These are phyloP conservation scores for Backusella macrospora DNA, from an alignment of 192 early-diverging fungal species.

Conservation along the genomic window DNA sequence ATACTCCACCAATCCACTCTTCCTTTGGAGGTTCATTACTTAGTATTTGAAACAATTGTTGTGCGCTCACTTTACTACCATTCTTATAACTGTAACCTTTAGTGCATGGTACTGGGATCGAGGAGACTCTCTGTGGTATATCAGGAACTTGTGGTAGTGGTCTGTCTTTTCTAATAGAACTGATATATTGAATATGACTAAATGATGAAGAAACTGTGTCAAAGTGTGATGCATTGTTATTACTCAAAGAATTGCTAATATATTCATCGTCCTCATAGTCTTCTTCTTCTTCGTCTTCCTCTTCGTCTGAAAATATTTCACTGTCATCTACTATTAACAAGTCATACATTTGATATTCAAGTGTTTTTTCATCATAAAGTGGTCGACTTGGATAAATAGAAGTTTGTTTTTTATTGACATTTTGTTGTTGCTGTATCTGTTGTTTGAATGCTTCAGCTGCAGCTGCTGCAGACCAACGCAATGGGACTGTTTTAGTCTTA, in stretches of 20 bases:
- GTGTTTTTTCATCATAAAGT: background rate
- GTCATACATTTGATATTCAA: constrained; percentile 8
- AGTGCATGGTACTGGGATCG: background rate
- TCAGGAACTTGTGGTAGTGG: constrained; percentile 12
- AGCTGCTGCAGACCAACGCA: constrained; percentile 7
- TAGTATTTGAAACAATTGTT: constrained; percentile 13
- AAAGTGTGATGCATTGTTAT: background rate
- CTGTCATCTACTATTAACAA: constrained; percentile 1
- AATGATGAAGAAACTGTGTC: background rate
- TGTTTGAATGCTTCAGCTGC: background rate
- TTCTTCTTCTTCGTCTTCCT: background rate
- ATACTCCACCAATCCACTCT: constrained; percentile 1
- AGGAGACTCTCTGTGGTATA: constrained; percentile 10
- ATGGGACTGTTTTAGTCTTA: background rate
- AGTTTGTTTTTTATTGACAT: background rate
- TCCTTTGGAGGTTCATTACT: constrained; percentile 1
- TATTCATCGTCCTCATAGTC: background rate
- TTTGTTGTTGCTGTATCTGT: background rate
- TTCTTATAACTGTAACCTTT: background rate
- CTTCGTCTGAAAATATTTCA: constrained; percentile 14
- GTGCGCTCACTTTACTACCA: background rate
- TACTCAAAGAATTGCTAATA: background rate
- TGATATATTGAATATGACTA: constrained; percentile 4
- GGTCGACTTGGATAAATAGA: background rate
- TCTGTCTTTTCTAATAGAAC: background rate